These are phyloP conservation scores for Ambrosia artemisiifolia DNA, from an alignment of 129 eudicot genomes.

Conservation along the genomic window DNA sequence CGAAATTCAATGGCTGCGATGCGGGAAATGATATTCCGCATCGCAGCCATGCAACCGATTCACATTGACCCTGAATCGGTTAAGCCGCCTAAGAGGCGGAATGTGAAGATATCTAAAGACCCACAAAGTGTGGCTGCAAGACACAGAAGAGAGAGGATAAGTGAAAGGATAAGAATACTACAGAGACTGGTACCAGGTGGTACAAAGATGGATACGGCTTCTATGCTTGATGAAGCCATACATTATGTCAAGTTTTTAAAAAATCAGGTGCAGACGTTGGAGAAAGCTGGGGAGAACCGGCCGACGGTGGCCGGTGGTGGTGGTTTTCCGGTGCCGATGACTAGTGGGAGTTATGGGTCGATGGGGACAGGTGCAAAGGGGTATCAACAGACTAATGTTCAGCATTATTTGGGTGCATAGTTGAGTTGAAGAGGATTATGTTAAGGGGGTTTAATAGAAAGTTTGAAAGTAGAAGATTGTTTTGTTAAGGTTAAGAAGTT, in stretches of 20 bases:
- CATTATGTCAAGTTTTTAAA: slow-evolving; percentile 87
- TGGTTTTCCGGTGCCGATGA: slow-evolving; percentile 73
- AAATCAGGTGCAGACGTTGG: slow-evolving; percentile 71
- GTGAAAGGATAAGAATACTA: slow-evolving; percentile 81
- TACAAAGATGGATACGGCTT: slow-evolving; percentile 93
- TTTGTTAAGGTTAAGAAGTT: slow-evolving; percentile 4
- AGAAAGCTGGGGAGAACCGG: slow-evolving; percentile 48
- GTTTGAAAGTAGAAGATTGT: neutral
- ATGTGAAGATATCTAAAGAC: slow-evolving; percentile 86
- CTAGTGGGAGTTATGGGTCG: slow-evolving; percentile 49
- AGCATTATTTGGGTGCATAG: slow-evolving; percentile 53
- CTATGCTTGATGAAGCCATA: slow-evolving; percentile 91
- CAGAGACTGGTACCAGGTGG: slow-evolving; percentile 96
- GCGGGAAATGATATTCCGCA: slow-evolving; percentile 85
- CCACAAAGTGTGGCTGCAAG: slow-evolving; percentile 93
- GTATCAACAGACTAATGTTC: slow-evolving; percentile 42
- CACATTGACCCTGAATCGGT: slow-evolving; percentile 87
- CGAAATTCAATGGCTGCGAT: slow-evolving; percentile 69
- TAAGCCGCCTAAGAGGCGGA: slow-evolving; percentile 74
- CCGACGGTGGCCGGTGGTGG: slow-evolving; percentile 37
- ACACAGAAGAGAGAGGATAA: slow-evolving; percentile 83
- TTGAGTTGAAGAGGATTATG: slow-evolving; percentile 2
- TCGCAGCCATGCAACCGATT: slow-evolving; percentile 92
- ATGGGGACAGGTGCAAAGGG: slow-evolving; percentile 34
- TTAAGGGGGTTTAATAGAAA: slow-evolving; percentile 19